Evolutionary conservation across 2,329 filamentous ascomycete genomes (phyloP).

Genomic region (Aureobasidium zeae): DNA sequence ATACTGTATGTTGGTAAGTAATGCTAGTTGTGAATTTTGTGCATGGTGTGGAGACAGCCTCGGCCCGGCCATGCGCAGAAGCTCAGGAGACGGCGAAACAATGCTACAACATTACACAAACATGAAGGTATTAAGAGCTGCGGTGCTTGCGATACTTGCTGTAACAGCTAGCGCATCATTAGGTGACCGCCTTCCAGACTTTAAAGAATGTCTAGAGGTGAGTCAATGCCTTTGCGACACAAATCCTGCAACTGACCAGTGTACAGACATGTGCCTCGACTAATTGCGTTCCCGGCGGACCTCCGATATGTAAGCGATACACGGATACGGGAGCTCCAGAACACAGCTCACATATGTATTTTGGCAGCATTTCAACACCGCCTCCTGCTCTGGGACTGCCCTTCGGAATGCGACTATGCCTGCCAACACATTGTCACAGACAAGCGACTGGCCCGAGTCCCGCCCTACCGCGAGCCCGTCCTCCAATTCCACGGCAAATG

Average conservation of each 20-base stretch:
- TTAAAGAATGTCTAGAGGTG: conserved; percentile 78
- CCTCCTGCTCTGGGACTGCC: conserved; percentile 84
- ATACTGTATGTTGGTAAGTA: background rate
- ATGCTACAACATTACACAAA: conserved; percentile 3
- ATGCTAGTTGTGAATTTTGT: too few relatives aligned
- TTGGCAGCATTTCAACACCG: conserved; percentile 67
- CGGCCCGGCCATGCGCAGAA: background rate
- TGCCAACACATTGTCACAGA: conserved; percentile 90
- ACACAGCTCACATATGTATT: conserved; percentile 18
- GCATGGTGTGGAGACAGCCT: too few relatives aligned
- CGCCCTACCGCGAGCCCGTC: conserved; percentile 55
- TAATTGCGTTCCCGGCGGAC: conserved; percentile 63
- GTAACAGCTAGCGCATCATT: conserved; percentile 53
- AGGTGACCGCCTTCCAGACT: conserved; percentile 80
- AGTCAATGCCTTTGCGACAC: conserved; percentile 18
- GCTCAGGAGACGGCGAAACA: conserved; percentile 1
- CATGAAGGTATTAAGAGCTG: conserved; percentile 12
- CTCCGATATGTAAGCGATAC: conserved; percentile 57
- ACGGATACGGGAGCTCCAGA: background rate
- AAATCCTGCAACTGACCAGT: conserved; percentile 6
- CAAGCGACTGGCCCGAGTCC: conserved; percentile 55
- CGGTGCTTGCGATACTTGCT: conserved; percentile 11
- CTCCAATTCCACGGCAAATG: conserved; percentile 98
- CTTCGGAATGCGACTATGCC: conserved; percentile 91
- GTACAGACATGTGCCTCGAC: conserved; percentile 65